Base-by-base conservation (phyloP, 176 grass and related monocot species). In the Carex myosuroides region DNA sequence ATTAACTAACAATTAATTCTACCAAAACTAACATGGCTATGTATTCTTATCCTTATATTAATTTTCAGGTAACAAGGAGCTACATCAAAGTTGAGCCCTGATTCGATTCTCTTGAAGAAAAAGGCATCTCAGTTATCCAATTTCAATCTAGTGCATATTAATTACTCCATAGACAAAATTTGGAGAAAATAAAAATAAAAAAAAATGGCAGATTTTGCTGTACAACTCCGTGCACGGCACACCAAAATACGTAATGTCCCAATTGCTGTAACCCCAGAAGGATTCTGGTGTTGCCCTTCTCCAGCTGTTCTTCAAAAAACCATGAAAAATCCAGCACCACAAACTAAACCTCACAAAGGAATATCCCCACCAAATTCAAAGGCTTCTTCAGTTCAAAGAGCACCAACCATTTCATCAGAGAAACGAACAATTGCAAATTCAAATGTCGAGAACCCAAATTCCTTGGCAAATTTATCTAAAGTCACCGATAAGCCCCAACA, bases 231-330 rank as follows among this genome's bases (percentile, higher is more conserved):
- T 64, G 69, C 83, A 61, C 84, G 85, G 63, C 81, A 89, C 37
- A 33, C 88, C 65, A 94, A 84, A 82, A 90, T 87, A 54, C 89
- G 86, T 82, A 94, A 80, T 52, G 94, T 94, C 16, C 94, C 94
- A 0, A 90, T 97, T 82, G 94, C 94, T 0, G 85, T 97, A 79
- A 97, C 91, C 33, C 94, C 89, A 0, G 91, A 92, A 89, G 94
- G 89, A 53, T 97, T 97, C 60, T 97, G 94, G 94, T 97, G 94
- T 79, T 97, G 94, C 61, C 94, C 94, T 67, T 97, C 91, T 52
- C 94, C 90, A 46, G 89, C 88, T 3, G 69, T 86, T 9, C 91
- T 92, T 57, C 94, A 94, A 53, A 97, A 90, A 78, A 90, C 84
- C 13, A 70, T 66, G 1, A 92, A 87, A 83, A 88, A 64, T 80